A percentile compares a stretch with the other conserved stretches of the same genome.
Evolutionary conservation across 2,329 filamentous ascomycete genomes (phyloP).

Genomic region (Fusarium secorum): DNA sequence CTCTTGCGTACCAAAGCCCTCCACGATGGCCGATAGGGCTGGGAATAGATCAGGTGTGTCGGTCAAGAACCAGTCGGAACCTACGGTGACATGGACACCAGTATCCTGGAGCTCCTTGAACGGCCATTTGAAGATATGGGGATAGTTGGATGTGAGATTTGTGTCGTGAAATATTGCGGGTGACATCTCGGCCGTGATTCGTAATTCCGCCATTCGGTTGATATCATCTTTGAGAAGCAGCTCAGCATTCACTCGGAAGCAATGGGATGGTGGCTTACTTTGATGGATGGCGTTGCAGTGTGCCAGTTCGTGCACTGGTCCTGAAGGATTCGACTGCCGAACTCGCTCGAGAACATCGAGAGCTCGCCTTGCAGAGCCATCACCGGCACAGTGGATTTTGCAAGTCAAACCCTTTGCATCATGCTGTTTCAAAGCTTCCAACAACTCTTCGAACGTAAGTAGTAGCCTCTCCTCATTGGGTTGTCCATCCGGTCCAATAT

Average conservation of each 20-base stretch:
- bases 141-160: background rate
- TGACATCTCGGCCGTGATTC: background rate
- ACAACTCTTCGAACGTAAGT: background rate
- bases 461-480: background rate
- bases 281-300: background rate
- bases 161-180: background rate
- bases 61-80: background rate
- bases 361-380: background rate
- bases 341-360: background rate
- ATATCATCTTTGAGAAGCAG: background rate
- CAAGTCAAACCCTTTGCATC: background rate
- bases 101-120: background rate
- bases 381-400: background rate
- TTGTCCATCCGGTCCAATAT: background rate
- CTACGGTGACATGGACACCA: background rate
- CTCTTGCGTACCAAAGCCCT: background rate
- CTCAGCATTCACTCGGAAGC: background rate
- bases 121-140: background rate
- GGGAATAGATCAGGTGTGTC: background rate
- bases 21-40: background rate
- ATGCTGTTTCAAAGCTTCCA: background rate
- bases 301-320: background rate
- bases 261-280: fast-evolving
- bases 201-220: background rate
- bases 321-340: background rate